Percentiles rank a stretch among this genome's conserved stretches.
phyloP scores from a whole-genome alignment of 495 filamentous ascomycete genomes.

The Letharia lupina region DNA sequence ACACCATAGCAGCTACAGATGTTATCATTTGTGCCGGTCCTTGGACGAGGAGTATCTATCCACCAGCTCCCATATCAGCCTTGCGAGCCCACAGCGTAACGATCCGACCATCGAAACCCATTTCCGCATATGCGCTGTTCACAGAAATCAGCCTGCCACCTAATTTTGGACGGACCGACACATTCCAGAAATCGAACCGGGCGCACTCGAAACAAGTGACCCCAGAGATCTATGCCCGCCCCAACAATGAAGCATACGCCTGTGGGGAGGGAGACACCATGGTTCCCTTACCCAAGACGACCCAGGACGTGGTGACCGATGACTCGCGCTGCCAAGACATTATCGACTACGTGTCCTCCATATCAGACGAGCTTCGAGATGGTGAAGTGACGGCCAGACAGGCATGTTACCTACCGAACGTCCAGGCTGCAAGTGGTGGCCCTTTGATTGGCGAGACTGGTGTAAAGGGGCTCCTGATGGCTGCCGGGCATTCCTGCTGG shows the following conservation, averaged over 20 bases:
- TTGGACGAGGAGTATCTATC: conserved; percentile 72
- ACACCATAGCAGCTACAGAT: conserved; percentile 66
- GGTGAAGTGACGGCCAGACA: conserved; percentile 75
- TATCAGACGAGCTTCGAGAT: conserved; percentile 66
- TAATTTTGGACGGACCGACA: conserved; percentile 33
- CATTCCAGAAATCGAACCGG: conserved; percentile 44
- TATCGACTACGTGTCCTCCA: conserved; percentile 65
- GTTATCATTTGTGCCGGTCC: conserved; percentile 81
- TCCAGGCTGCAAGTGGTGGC: conserved; percentile 52
- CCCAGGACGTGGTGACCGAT: conserved; percentile 72
- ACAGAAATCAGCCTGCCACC: conserved; percentile 74
- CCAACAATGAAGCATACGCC: conserved; percentile 81
- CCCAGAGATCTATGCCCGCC: conserved; percentile 90
- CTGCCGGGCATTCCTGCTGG: conserved; percentile 94
- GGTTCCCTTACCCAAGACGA: conserved; percentile 66
- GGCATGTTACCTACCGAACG: conserved; percentile 89
- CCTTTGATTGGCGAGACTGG: conserved; percentile 73
- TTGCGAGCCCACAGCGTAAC: conserved; percentile 87
- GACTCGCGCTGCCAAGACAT: conserved; percentile 76
- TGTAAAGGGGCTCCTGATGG: conserved; percentile 70
- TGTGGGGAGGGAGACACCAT: conserved; percentile 81
- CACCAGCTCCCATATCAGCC: conserved; percentile 67
- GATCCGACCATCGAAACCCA: conserved; percentile 60
- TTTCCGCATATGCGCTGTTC: conserved; percentile 84
- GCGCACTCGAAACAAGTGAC: conserved; percentile 54